Evolutionary conservation across 345 rosid genomes (phyloP).

Genomic region (Jatropha curcas): DNA sequence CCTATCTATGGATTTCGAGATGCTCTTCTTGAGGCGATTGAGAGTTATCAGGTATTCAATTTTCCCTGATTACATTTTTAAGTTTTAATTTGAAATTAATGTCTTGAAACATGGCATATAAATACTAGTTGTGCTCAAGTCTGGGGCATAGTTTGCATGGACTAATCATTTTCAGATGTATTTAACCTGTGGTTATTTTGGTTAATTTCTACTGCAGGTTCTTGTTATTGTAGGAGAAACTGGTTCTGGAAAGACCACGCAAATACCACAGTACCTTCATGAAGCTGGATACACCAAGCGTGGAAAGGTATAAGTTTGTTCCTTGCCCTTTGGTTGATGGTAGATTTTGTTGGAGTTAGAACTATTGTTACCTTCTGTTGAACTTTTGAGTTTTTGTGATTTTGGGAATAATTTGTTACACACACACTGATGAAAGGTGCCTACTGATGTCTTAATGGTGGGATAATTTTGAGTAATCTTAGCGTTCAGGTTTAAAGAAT

Average conservation of each 20-base stretch:
- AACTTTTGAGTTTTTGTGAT: background rate
- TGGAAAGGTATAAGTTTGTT: constrained; percentile 63
- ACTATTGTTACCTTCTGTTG: background rate
- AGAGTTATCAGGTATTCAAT: constrained; percentile 63
- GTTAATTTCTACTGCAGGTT: constrained; percentile 46
- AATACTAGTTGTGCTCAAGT: background rate
- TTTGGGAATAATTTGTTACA: background rate
- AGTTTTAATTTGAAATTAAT: background rate
- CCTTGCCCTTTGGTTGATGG: background rate
- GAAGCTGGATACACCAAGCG: constrained; percentile 94
- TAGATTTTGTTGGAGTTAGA: background rate
- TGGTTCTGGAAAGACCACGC: constrained; percentile 98
- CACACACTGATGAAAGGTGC: background rate
- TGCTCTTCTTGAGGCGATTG: constrained; percentile 72
- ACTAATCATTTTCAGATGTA: background rate
- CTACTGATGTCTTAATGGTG: background rate
- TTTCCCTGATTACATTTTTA: background rate
- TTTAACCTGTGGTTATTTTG: background rate
- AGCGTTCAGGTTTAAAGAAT: background rate
- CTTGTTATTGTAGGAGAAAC: constrained; percentile 98
- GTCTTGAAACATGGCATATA: background rate
- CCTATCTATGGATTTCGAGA: constrained; percentile 88
- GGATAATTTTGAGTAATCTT: background rate
- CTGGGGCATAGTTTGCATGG: background rate
- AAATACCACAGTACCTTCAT: constrained; percentile 92